Evolutionary conservation across 2,329 filamentous ascomycete genomes (phyloP), one percentile per base, ranked within the genome.

Genomic region (Rhinocladiella similis): DNA sequence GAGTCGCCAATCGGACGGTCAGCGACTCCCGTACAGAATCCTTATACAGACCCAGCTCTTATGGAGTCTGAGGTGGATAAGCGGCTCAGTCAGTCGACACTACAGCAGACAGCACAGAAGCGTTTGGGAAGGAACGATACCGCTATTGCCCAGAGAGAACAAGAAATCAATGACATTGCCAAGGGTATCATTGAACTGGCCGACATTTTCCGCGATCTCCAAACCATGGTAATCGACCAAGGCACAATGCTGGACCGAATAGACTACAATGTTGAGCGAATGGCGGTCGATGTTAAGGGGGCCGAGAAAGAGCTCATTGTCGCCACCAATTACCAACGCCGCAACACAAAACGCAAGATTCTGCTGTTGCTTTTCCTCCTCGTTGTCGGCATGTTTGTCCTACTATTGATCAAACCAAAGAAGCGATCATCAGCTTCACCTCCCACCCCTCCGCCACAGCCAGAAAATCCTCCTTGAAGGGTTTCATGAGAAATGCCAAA

Each of bases 111-210:
- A 1, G 81, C 83, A 33, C 84, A 89, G 65, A 73, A 79, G 72
- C 53, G 53, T 83, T 85, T 62, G 5, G 54, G 74, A 65, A 88
- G 86, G 56, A 91, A 95, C 68, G 93, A 97, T 69, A 80, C 86
- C 2, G 85, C 85, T 36, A 97, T 99, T 65, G 84, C 87, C 59
- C 94, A 97, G 72, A 89, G 94, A 62, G 94, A 99, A 74, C 87
- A 89, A 39, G 94, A 97, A 73, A 99, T 99, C 67, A 95, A 96
- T 69, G 92, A 97, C 66, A 99, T 99, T 62, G 94, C 94, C 1
- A 92, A 97, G 70, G 93, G 94, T 56, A 97, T 99, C 73, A 97
- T 99, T 68, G 93, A 97, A 70, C 79, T 99, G 6, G 90, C 93
- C 3, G 94, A 97, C 71, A 90, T 99, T 49, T 99, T 99, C 77